phyloP scores from a whole-genome alignment of 2,329 filamentous ascomycete species.

The Ophiosphaerella narmari region DNA sequence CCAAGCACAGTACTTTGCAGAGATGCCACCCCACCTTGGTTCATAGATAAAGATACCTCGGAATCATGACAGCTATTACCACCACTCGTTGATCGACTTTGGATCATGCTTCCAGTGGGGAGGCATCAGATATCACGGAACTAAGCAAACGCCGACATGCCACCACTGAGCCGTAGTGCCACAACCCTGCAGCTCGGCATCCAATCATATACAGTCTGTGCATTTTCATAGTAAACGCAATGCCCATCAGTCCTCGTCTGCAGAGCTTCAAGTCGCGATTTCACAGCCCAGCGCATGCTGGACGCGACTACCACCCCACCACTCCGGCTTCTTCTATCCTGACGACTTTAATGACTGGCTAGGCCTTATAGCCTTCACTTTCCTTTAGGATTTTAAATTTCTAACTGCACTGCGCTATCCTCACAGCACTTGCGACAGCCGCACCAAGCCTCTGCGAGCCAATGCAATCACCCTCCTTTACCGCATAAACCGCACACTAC shows the following conservation, averaged over 20 bases:
- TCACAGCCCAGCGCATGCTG: constrained; percentile 31
- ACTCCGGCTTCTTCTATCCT: constrained; percentile 26
- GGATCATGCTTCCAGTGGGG: too few relatives aligned
- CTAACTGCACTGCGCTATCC: constrained; percentile 7
- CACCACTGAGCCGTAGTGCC: constrained; percentile 1
- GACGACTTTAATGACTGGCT: constrained; percentile 38
- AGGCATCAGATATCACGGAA: constrained; percentile 2
- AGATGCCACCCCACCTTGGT: too few relatives aligned
- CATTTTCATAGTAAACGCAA: constrained; percentile 7
- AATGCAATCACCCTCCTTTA: constrained; percentile 27
- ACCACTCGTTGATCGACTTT: too few relatives aligned
- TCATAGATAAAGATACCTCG: too few relatives aligned
- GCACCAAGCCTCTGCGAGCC: constrained; percentile 22
- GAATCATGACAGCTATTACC: too few relatives aligned
- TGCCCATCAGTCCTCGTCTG: constrained; percentile 15
- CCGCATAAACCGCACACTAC: constrained; percentile 15
- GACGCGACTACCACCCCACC: constrained; percentile 35
- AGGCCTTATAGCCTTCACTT: constrained; percentile 24
- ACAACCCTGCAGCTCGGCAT: background rate
- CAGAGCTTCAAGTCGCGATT: constrained; percentile 34
- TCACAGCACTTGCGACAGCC: constrained; percentile 17
- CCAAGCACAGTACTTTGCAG: too few relatives aligned
- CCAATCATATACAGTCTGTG: constrained; percentile 11
- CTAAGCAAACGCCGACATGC: constrained; percentile 6
- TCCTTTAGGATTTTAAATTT: constrained; percentile 29